Evolutionary conservation across 2,329 filamentous ascomycete species (phyloP).

Genomic region (Penicillium sp.): DNA sequence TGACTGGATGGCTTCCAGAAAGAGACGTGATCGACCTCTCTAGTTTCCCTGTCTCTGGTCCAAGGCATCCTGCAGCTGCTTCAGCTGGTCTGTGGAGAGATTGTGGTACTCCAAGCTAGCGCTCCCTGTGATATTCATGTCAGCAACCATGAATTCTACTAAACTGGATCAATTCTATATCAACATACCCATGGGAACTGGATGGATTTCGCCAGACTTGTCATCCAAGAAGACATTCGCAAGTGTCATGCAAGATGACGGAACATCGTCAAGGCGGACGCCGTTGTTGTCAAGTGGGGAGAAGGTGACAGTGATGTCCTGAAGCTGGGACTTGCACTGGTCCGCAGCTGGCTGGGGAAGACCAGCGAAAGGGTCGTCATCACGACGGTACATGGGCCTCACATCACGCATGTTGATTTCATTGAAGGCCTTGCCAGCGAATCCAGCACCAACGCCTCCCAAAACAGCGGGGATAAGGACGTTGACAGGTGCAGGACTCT

Average conservation of each 20-base stretch:
- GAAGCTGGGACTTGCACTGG: slow-evolving; percentile 1
- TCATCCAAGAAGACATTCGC: slow-evolving; percentile 7
- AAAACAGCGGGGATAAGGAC: not conserved
- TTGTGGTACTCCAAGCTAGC: slow-evolving; percentile 1
- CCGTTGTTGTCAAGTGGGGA: not conserved
- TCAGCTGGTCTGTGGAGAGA: not conserved
- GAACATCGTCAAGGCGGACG: slow-evolving; percentile 2
- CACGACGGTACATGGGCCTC: not conserved
- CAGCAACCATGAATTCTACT: not conserved
- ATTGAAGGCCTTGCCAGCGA: not conserved
- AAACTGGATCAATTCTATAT: not conserved
- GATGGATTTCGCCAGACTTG: not conserved
- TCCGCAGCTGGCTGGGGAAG: slow-evolving; percentile 1
- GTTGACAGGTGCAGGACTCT: slow-evolving; percentile 2
- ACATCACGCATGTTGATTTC: not conserved
- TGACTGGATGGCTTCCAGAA: not conserved
- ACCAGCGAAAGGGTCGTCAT: not conserved
- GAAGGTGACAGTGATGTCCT: not conserved
- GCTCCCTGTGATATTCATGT: not conserved
- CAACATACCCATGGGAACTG: not conserved
- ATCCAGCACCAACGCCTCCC: not conserved
- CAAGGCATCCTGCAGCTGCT: slow-evolving; percentile 1
- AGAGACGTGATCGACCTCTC: not conserved
- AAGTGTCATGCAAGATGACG: slow-evolving; percentile 10
- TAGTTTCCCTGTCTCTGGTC: not conserved